A percentile compares a stretch with the other conserved stretches of the same genome.
Conservation (phyloP, 2,329 filamentous ascomycete genomes). For the Endocalyx cinctus region DNA sequence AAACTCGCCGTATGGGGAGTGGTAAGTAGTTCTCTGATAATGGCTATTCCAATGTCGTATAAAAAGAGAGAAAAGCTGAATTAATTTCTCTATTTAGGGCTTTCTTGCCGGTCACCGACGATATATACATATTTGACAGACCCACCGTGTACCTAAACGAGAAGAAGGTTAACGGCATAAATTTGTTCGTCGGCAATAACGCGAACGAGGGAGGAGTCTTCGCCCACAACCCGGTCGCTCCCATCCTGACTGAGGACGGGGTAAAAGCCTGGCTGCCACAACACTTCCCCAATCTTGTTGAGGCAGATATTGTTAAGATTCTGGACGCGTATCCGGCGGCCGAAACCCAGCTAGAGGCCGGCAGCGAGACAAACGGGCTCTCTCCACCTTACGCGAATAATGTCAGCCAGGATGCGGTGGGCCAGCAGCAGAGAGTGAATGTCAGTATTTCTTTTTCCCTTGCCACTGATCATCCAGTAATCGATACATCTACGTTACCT, state of each 20-base stretch:
- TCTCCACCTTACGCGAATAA: conserved; percentile 24
- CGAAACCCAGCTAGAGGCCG: conserved; percentile 7
- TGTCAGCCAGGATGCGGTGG: conserved; percentile 34
- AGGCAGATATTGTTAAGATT: conserved; percentile 29
- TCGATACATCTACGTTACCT: not conserved
- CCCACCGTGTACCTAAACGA: conserved; percentile 24
- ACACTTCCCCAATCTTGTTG: conserved; percentile 36
- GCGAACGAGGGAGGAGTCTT: conserved; percentile 47
- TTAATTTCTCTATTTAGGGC: conserved; percentile 15
- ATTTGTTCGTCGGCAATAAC: conserved; percentile 32
- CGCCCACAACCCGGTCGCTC: conserved; percentile 36
- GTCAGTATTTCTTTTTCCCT: conserved; percentile 16
- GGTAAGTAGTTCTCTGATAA: conserved; percentile 1
- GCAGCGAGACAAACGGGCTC: conserved; percentile 14
- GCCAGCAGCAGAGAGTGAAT: conserved; percentile 45
- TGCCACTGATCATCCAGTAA: not conserved
- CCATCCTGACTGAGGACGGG: conserved; percentile 25
- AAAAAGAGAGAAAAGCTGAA: not conserved
- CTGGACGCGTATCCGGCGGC: conserved; percentile 16
- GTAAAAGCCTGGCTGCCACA: conserved; percentile 35
- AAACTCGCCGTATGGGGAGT: conserved; percentile 9
- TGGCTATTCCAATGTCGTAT: too few relatives aligned
- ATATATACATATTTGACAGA: conserved; percentile 22
- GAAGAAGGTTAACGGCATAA: conserved; percentile 25
- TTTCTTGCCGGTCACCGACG: conserved; percentile 33